Evolutionary conservation across 2,329 filamentous ascomycete genomes (phyloP).

Genomic region (Penicillium freii): DNA sequence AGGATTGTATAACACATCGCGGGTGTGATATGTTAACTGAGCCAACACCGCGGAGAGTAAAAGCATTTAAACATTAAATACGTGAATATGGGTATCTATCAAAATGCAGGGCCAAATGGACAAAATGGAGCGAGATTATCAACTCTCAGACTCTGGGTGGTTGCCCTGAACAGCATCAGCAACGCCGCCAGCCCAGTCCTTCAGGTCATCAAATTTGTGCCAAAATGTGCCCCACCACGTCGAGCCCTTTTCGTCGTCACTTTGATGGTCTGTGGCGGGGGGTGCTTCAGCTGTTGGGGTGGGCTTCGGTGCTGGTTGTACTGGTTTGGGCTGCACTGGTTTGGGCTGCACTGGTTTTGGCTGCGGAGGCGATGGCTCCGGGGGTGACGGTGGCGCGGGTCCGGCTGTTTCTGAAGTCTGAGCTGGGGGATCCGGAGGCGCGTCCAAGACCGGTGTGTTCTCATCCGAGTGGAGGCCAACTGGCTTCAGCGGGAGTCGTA

Average conservation of each 20-base stretch:
- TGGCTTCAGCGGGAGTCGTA: constrained; percentile 52
- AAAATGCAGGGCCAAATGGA: constrained; percentile 3
- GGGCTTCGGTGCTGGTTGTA: neutral
- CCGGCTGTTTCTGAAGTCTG: constrained; percentile 13
- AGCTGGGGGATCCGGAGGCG: constrained; percentile 34
- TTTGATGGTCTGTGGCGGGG: constrained; percentile 17
- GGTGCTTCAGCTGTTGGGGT: neutral
- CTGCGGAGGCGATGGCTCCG: neutral
- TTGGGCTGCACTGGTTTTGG: neutral
- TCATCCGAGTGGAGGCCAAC: constrained; percentile 47
- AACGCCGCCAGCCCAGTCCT: constrained; percentile 38
- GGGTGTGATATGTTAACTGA: neutral
- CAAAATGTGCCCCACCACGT: constrained; percentile 37
- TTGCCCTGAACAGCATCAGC: constrained; percentile 33
- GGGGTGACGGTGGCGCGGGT: constrained; percentile 3
- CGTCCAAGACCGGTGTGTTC: constrained; percentile 31
- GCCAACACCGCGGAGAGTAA: neutral
- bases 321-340: neutral
- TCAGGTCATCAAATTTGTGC: constrained; percentile 35
- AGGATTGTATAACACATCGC: neutral
- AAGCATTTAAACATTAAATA: constrained; percentile 2
- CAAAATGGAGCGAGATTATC: neutral
- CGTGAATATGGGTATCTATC: constrained; percentile 18
- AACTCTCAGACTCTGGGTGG: constrained; percentile 9
- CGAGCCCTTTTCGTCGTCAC: constrained; percentile 20